Conservation (phyloP, 192 early-diverging fungal species). For the Mortierella claussenii region DNA sequence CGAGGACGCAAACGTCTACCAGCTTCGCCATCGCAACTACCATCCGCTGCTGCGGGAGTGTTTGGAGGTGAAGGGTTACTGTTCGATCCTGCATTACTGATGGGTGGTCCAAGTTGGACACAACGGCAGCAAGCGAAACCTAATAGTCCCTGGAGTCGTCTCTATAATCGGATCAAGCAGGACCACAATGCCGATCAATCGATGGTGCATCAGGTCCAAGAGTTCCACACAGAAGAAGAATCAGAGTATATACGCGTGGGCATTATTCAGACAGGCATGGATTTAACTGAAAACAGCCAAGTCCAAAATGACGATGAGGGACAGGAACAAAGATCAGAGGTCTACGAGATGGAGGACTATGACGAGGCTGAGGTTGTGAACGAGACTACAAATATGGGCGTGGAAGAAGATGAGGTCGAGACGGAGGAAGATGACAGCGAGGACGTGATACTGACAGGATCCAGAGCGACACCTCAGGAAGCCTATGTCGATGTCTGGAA, state of each 20-base stretch:
- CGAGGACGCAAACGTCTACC: background rate
- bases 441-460: background rate
- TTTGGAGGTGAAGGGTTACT: slow-evolving; percentile 12
- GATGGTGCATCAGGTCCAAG: too few species aligned
- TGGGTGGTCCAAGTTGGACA: too few species aligned
- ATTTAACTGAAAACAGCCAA: too few species aligned
- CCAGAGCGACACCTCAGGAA: slow-evolving; percentile 23
- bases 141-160: slow-evolving; percentile 1
- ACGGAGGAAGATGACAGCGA: background rate
- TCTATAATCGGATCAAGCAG: background rate
- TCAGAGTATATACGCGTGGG: background rate
- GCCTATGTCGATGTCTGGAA: slow-evolving; percentile 22
- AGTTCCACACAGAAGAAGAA: background rate
- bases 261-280: too few species aligned
- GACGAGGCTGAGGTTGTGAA: background rate
- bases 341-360: background rate
- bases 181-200: slow-evolving; percentile 6
- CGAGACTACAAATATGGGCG: background rate
- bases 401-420: background rate
- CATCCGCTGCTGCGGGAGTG: background rate
- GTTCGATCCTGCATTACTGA: background rate
- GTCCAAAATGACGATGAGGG: too few species aligned
- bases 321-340: background rate
- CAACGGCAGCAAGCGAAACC: slow-evolving; percentile 1
- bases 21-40: background rate